Base-by-base conservation (phyloP, 129 eudicot species). In the Tagetes patula region DNA sequence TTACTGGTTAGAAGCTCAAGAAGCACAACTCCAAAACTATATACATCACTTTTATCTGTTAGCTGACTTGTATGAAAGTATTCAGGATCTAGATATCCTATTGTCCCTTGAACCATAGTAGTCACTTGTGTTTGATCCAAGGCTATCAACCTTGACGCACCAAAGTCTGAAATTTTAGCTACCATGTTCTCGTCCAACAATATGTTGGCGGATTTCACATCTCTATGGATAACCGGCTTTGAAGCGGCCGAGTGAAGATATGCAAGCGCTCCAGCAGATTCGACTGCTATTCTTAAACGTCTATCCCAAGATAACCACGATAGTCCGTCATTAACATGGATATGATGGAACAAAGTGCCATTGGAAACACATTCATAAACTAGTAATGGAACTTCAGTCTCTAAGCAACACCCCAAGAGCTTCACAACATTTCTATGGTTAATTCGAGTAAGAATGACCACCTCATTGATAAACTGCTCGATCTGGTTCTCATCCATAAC, bases 331-430 rank as follows among this genome's bases (percentile, higher is more conserved):
- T 1, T 53, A 1, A 8, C 33, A 6, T 53, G 59, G 59, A 53
- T 53, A 14, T 53, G 59, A 20, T 53, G 9, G 33, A 14, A 20
- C 0, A 53, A 33, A 5, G 59, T 53, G 59, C 59, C 59, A 53
- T 53, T 53, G 59, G 59, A 53, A 53, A 53, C 59, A 53, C 59
- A 53, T 53, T 53, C 59, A 53, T 53, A 53, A 33, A 53, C 59
- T 5, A 53, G 59, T 3, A 53, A 53, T 4, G 59, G 59, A 1
- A 53, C 59, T 53, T 53, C 59, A 5, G 59, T 53, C 59, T 53
- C 59, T 53, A 53, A 53, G 33, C 59, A 53, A 53, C 59, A 53
- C 33, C 59, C 59, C 20, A 53, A 53, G 10, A 53, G 33, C 34
- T 53, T 53, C 59, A 53, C 59, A 3, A 53, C 59, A 20, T 53